These are phyloP conservation scores for Metschnikowia santaceciliae DNA, from an alignment of 805 yeast genomes.

Conservation along the genomic window DNA sequence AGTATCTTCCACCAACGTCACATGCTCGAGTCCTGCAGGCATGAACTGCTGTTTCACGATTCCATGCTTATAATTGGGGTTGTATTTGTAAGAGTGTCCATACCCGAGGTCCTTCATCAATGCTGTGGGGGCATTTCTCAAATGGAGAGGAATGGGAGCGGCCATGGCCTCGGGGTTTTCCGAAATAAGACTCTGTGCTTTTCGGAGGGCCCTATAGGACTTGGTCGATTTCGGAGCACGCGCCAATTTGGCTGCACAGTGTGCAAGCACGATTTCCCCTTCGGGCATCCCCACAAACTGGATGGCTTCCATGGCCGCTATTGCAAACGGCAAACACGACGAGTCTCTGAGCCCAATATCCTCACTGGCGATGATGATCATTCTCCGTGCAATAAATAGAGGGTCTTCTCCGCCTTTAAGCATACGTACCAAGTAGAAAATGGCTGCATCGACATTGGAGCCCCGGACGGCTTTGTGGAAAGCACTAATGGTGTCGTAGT, in stretches of 20 bases:
- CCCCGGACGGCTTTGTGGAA: constrained; percentile 93
- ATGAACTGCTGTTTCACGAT: constrained; percentile 68
- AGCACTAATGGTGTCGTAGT: constrained; percentile 93
- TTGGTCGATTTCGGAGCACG: constrained; percentile 82
- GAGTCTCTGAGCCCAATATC: constrained; percentile 89
- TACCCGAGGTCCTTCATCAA: constrained; percentile 89
- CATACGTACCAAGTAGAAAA: constrained; percentile 86
- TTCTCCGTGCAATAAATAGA: constrained; percentile 78
- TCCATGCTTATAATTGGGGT: constrained; percentile 76
- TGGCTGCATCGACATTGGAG: constrained; percentile 81
- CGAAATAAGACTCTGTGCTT: constrained; percentile 55
- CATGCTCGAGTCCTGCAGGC: constrained; percentile 48
- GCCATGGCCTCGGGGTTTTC: constrained; percentile 57
- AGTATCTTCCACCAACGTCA: constrained; percentile 49
- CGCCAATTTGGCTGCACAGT: constrained; percentile 89
- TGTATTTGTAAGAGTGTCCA: constrained; percentile 80
- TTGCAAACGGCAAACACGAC: constrained; percentile 78
- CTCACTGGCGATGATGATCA: constrained; percentile 94
- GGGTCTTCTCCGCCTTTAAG: constrained; percentile 93
- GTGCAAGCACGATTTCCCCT: constrained; percentile 83
- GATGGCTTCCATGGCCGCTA: constrained; percentile 79
- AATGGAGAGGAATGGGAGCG: constrained; percentile 71
- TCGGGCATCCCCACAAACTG: constrained; percentile 94
- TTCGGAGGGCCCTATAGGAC: constrained; percentile 75
- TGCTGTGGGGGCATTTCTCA: constrained; percentile 91